phyloP scores from a whole-genome alignment of 768 basidiomycete species.

The Tulasnella sp. region DNA sequence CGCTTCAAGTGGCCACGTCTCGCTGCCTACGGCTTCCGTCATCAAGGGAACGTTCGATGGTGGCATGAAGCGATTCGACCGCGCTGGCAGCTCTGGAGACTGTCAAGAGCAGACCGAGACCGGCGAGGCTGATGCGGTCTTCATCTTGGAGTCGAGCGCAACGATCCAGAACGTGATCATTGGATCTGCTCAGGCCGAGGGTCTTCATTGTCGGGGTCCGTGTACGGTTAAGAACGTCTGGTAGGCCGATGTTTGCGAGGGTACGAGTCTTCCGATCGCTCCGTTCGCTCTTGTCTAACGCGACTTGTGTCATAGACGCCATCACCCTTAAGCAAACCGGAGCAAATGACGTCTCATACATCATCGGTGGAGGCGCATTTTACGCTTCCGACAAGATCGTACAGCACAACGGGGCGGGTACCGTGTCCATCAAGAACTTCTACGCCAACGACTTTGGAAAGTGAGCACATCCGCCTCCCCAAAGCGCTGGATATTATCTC shows the following conservation, averaged over 20 bases:
- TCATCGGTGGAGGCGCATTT: conserved; percentile 12
- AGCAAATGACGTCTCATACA: not conserved
- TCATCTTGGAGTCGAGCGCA: not conserved
- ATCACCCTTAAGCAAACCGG: conserved; percentile 4
- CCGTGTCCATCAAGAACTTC: not conserved
- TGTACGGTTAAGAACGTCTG: not conserved
- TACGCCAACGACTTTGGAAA: not conserved
- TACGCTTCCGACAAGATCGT: conserved; percentile 13
- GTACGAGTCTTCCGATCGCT: not conserved
- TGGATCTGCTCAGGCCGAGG: not conserved
- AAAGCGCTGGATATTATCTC: not conserved
- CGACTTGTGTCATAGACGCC: not conserved
- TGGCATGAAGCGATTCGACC: conserved; percentile 7
- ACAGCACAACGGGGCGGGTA: conserved; percentile 9
- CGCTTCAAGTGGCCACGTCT: not conserved
- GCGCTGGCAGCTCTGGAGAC: not conserved
- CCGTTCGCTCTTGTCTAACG: not conserved
- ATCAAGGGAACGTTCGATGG: not conserved
- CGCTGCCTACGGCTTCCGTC: not conserved
- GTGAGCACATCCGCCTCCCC: not conserved
- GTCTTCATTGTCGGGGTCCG: not conserved
- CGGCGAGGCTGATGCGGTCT: not conserved
- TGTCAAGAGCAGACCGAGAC: not conserved
- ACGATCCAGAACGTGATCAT: not conserved
- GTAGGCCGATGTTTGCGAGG: conserved; percentile 5